These are phyloP conservation scores for Rhizophora mangle DNA, from an alignment of 345 rosid species.

Conservation along the genomic window DNA sequence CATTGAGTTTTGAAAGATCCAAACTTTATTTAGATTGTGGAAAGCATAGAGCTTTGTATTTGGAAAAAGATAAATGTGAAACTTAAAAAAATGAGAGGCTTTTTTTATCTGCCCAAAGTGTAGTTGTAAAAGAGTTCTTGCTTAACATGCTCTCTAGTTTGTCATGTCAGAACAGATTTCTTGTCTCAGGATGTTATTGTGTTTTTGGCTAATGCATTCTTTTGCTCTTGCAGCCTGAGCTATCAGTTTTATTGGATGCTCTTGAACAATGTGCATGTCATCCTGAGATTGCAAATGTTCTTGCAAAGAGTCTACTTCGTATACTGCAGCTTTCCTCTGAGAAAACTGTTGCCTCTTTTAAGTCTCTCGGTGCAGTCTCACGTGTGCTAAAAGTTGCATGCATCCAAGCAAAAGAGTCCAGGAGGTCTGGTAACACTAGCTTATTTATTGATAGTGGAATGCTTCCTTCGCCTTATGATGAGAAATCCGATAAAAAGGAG, in stretches of 20 bases:
- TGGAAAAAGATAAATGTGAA: no score
- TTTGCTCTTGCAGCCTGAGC: slow-evolving; percentile 60
- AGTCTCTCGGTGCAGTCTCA: slow-evolving; percentile 61
- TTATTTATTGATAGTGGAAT: slow-evolving; percentile 30
- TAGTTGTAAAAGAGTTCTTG: no score
- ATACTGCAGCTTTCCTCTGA: slow-evolving; percentile 63
- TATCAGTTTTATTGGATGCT: slow-evolving; percentile 77
- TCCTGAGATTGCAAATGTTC: slow-evolving; percentile 56
- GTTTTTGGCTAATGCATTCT: slow-evolving; percentile 6
- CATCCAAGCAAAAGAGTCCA: slow-evolving; percentile 63
- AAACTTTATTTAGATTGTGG: no score
- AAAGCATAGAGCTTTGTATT: no score
- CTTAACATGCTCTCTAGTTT: no score
- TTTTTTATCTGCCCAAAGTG: no score
- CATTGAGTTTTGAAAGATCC: no score
- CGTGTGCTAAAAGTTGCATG: slow-evolving; percentile 77
- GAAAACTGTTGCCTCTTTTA: slow-evolving; percentile 65
- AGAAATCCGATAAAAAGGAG: slow-evolving; percentile 34
- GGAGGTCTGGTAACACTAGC: slow-evolving; percentile 32
- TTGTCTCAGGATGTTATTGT: no score
- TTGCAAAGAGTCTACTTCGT: slow-evolving; percentile 63
- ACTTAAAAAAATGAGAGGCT: no score
- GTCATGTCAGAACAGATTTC: no score
- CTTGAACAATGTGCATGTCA: slow-evolving; percentile 76
- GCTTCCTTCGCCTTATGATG: slow-evolving; percentile 27